Evolutionary conservation across 2,329 filamentous ascomycete genomes (phyloP).

Genomic region (Ophiostoma australiae): DNA sequence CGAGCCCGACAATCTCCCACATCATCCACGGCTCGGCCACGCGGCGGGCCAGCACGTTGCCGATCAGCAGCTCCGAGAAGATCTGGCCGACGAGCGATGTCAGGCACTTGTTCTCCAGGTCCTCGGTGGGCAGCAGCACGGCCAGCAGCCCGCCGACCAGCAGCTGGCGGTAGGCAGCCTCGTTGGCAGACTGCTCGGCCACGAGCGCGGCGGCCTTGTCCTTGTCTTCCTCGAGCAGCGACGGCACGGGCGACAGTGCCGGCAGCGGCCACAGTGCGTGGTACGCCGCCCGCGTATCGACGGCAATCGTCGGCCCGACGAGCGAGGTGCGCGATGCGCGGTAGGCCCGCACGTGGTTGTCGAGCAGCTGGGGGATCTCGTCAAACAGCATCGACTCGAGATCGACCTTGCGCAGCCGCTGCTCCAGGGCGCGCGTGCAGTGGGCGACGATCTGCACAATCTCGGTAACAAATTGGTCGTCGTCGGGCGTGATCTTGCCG

Average conservation of each 20-base stretch:
- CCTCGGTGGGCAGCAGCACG: constrained; percentile 83
- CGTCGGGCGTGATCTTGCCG: constrained; percentile 82
- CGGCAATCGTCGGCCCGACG: constrained; percentile 54
- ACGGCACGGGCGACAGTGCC: constrained; percentile 70
- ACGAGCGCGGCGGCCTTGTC: neutral
- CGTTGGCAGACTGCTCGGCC: constrained; percentile 65
- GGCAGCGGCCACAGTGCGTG: constrained; percentile 79
- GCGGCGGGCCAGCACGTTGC: constrained; percentile 73
- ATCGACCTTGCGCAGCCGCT: constrained; percentile 76
- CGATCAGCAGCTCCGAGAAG: constrained; percentile 82
- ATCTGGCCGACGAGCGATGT: constrained; percentile 80
- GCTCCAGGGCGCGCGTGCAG: constrained; percentile 80
- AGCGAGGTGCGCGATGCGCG: constrained; percentile 60
- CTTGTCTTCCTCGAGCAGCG: neutral
- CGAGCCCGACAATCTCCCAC: constrained; percentile 76
- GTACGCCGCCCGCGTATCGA: constrained; percentile 66
- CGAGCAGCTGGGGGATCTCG: constrained; percentile 76
- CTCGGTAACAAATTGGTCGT: constrained; percentile 80
- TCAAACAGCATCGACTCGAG: constrained; percentile 78
- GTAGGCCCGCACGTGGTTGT: constrained; percentile 76
- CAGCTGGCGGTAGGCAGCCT: constrained; percentile 78
- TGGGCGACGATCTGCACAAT: constrained; percentile 88
- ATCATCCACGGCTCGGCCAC: constrained; percentile 83
- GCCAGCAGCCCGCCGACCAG: constrained; percentile 78
- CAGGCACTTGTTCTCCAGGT: constrained; percentile 81